Conservation (phyloP, 108 stramenopile genomes). For the Skeletonema grethae region DNA sequence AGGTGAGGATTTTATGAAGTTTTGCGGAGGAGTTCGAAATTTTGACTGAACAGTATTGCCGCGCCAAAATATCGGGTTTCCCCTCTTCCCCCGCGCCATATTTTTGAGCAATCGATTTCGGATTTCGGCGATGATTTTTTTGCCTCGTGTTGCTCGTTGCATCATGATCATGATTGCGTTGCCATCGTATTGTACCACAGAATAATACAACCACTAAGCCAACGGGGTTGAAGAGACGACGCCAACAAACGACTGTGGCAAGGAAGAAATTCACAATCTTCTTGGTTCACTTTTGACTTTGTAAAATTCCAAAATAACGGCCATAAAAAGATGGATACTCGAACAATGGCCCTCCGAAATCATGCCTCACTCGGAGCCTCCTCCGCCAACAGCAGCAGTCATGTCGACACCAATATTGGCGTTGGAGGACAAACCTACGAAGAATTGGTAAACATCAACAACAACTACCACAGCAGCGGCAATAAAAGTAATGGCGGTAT, state of each 20-base stretch:
- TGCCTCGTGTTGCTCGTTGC: too few species aligned
- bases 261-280: too few species aligned
- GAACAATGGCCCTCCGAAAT: conserved; percentile 9
- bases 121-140: too few species aligned
- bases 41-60: neutral
- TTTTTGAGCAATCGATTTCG: neutral
- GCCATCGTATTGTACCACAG: too few species aligned
- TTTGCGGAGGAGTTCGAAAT: neutral
- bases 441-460: conserved; percentile 39
- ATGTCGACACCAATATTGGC: neutral
- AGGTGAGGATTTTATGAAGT: neutral
- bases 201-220: too few species aligned
- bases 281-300: too few species aligned
- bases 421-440: conserved; percentile 40
- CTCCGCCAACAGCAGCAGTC: neutral
- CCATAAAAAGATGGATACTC: conserved; percentile 5
- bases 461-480: neutral
- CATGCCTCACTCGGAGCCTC: conserved; percentile 25
- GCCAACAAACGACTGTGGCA: too few species aligned
- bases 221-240: too few species aligned
- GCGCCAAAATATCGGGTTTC: too few species aligned
- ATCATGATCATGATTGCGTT: too few species aligned
- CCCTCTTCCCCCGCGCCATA: neutral
- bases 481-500: neutral
- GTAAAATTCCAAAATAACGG: neutral